Conservation (phyloP, 495 filamentous ascomycete genomes). For the Penicillium robsamsonii region DNA sequence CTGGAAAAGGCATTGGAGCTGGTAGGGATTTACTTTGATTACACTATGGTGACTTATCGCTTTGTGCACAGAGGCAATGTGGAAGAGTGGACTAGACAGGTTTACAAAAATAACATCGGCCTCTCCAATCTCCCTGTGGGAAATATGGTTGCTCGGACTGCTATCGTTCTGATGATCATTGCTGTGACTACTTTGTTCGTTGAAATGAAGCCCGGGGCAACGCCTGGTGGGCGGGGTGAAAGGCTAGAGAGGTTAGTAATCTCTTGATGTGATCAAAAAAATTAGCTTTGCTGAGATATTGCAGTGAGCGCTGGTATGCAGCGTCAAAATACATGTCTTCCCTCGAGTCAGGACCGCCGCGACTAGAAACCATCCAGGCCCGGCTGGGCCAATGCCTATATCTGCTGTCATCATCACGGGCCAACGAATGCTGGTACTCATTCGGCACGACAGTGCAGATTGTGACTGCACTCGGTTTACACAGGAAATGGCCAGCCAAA, state of each 20-base stretch:
- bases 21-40: conserved; percentile 45
- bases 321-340: conserved; percentile 44
- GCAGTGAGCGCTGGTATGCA: conserved; percentile 44
- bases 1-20: conserved; percentile 38
- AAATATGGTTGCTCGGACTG: conserved; percentile 39
- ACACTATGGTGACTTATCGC: conserved; percentile 49
- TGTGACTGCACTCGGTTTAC: conserved; percentile 45
- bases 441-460: conserved; percentile 48
- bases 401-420: conserved; percentile 45
- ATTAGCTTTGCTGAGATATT: not conserved
- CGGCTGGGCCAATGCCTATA: conserved; percentile 47
- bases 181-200: conserved; percentile 41
- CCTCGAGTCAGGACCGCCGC: conserved; percentile 43
- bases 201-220: conserved; percentile 27
- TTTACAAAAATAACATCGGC: conserved; percentile 39
- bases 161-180: conserved; percentile 46
- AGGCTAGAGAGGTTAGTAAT: conserved; percentile 38
- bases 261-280: no score
- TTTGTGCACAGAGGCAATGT: conserved; percentile 44
- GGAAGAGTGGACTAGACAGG: conserved; percentile 38
- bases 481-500: conserved; percentile 38
- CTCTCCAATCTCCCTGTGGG: conserved; percentile 37
- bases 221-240: conserved; percentile 24
- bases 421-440: conserved; percentile 51
- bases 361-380: conserved; percentile 46